Evolutionary conservation across 305 asterid genomes (phyloP).

Genomic region (Solanum hybrid): DNA sequence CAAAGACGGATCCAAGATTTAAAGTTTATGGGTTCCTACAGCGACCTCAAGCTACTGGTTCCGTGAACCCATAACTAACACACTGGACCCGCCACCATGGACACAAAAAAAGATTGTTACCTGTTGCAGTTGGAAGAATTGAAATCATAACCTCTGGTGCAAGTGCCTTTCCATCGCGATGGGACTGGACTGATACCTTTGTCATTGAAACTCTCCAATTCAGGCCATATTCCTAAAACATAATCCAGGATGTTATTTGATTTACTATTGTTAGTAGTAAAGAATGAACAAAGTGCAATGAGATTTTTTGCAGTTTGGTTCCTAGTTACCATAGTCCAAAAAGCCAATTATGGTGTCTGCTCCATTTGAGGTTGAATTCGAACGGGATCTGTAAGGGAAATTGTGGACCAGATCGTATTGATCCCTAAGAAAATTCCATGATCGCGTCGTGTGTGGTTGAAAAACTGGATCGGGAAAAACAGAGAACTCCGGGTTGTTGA

Average conservation of each 20-base stretch:
- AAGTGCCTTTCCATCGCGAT: slow-evolving; percentile 50
- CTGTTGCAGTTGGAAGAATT: slow-evolving; percentile 41
- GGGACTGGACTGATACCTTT: slow-evolving; percentile 39
- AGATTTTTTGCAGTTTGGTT: neutral
- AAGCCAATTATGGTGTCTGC: slow-evolving; percentile 47
- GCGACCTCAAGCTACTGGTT: neutral
- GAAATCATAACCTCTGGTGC: slow-evolving; percentile 44
- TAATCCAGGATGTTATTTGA: neutral
- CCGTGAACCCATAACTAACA: neutral
- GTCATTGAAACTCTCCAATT: slow-evolving; percentile 43
- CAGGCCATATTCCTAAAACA: slow-evolving; percentile 59
- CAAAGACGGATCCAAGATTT: neutral
- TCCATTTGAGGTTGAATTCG: slow-evolving; percentile 13
- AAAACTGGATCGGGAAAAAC: slow-evolving; percentile 50
- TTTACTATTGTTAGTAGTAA: neutral
- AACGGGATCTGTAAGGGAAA: slow-evolving; percentile 6
- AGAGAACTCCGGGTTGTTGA: slow-evolving; percentile 31
- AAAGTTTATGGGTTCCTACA: neutral
- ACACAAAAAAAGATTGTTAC: slow-evolving; percentile 11
- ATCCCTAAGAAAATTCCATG: slow-evolving; percentile 53
- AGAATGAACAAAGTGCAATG: neutral
- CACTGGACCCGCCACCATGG: neutral
- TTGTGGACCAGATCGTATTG: slow-evolving; percentile 24
- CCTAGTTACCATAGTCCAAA: slow-evolving; percentile 40
- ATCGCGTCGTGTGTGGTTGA: slow-evolving; percentile 53